Evolutionary conservation across 306 rosid species (phyloP).

Genomic region (Sesbania bispinosa): DNA sequence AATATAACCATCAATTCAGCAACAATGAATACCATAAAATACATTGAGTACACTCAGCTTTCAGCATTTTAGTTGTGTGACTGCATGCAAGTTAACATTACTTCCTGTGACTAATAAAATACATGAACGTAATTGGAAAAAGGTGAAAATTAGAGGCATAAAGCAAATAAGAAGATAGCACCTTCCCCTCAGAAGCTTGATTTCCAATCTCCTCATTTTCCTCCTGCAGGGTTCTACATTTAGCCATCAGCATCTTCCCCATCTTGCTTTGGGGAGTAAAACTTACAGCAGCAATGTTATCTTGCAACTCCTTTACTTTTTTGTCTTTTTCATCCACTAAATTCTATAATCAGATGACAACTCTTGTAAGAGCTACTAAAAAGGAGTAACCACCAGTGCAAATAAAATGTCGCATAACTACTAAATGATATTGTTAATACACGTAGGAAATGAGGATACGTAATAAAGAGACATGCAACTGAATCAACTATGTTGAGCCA

Average conservation of each 20-base stretch:
- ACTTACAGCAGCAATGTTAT: constrained; percentile 74
- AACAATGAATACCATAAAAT: background rate
- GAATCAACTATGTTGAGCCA: background rate
- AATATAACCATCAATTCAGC: background rate
- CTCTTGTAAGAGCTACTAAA: constrained; percentile 26
- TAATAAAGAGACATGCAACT: background rate
- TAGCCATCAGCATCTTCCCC: constrained; percentile 96
- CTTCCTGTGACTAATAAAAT: background rate
- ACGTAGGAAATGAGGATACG: background rate
- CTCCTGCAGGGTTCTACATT: constrained; percentile 91
- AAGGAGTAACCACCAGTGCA: background rate
- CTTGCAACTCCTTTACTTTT: constrained; percentile 82
- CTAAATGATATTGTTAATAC: background rate
- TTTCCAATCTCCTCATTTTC: constrained; percentile 98
- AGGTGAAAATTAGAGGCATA: background rate
- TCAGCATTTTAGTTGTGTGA: background rate
- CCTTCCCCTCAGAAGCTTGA: constrained; percentile 98
- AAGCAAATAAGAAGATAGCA: constrained; percentile 22
- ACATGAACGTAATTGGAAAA: background rate
- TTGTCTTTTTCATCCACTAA: constrained; percentile 92
- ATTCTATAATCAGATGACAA: constrained; percentile 43
- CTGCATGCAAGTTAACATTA: background rate
- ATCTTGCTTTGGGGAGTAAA: constrained; percentile 94
- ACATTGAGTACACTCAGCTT: background rate
- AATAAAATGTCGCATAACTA: background rate